phyloP scores from a whole-genome alignment of 2,329 filamentous ascomycete species.

The Zarea fungicola region DNA sequence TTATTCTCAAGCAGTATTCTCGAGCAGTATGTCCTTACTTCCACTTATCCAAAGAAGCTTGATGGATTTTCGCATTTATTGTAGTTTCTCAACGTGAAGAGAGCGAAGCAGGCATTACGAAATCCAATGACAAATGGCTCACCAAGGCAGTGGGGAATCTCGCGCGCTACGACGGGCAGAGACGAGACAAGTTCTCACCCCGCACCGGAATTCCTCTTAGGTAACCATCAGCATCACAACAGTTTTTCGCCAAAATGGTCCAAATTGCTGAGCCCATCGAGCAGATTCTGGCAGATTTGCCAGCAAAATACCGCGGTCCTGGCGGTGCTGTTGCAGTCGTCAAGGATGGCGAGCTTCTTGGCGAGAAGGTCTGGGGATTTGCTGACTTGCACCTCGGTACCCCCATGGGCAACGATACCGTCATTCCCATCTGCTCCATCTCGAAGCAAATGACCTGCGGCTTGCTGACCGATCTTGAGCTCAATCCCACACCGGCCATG shows the following conservation, averaged over 20 bases:
- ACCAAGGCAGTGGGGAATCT: conserved; percentile 2
- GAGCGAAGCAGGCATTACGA: background rate
- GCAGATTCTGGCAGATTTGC: conserved; percentile 9
- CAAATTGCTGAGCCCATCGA: conserved; percentile 5
- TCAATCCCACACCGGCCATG: conserved; percentile 25
- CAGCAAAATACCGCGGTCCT: conserved; percentile 27
- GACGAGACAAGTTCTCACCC: conserved; percentile 2
- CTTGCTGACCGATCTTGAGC: conserved; percentile 29
- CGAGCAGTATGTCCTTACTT: no score
- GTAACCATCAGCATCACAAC: background rate
- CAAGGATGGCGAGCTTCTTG: conserved; percentile 35
- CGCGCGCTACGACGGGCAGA: background rate
- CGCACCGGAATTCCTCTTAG: background rate
- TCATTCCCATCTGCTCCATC: conserved; percentile 42
- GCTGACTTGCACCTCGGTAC: conserved; percentile 34
- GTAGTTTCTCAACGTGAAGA: no score
- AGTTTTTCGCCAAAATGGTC: background rate
- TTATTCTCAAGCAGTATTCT: no score
- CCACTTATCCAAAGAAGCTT: background rate
- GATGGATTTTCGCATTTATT: background rate
- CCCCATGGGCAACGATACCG: conserved; percentile 29
- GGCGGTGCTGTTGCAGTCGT: conserved; percentile 38
- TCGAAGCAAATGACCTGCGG: conserved; percentile 40
- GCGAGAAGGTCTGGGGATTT: conserved; percentile 36
- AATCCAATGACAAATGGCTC: background rate